Evolutionary conservation across 2,329 filamentous ascomycete species (phyloP).

Genomic region (Falciphora oryzae): DNA sequence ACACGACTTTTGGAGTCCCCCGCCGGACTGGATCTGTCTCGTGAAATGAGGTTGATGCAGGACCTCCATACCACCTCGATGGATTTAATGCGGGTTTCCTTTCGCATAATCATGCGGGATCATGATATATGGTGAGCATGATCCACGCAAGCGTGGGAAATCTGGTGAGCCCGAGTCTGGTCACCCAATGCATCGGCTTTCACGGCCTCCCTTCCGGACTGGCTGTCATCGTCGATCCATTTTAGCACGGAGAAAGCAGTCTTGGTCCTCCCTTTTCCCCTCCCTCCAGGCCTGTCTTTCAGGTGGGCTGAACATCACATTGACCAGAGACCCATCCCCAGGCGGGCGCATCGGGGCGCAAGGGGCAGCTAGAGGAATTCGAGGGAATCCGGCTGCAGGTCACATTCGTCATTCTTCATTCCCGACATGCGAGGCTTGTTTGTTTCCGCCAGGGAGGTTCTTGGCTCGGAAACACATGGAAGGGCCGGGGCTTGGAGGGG

Average conservation of each 20-base stretch:
- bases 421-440: too few species aligned
- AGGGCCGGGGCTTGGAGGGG: too few species aligned
- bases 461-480: background rate
- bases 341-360: too few species aligned
- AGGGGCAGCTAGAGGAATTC: background rate
- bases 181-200: background rate
- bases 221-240: background rate
- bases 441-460: background rate
- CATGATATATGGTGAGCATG: background rate
- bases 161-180: background rate
- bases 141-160: background rate
- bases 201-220: too few species aligned
- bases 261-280: too few species aligned
- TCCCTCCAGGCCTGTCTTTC: too few species aligned
- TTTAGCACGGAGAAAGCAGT: background rate
- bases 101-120: background rate
- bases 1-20: background rate
- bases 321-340: too few species aligned
- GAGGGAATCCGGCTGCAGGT: background rate
- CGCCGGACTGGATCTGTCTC: background rate
- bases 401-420: constrained; percentile 1
- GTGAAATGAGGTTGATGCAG: background rate
- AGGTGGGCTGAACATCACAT: too few species aligned
- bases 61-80: background rate
- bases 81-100: background rate